Evolutionary conservation across 306 rosid species (phyloP), one percentile per base, ranked within the genome.

Genomic region (Glycine latifolia): DNA sequence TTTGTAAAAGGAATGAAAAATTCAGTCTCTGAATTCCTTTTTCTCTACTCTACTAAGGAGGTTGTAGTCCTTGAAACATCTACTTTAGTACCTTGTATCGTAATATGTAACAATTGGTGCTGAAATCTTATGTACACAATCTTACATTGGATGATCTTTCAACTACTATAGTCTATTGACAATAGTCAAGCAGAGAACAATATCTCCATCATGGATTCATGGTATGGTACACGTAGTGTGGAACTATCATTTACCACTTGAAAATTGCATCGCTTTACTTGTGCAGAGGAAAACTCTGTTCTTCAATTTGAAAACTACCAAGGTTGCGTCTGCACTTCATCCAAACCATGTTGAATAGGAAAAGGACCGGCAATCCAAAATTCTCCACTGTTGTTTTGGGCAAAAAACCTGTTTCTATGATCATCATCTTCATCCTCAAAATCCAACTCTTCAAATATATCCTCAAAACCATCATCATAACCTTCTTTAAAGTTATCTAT

Each of bases 401-500:
- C 48, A 35, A 67, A 67, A 43, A 84, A 73, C 65, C 56, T 82
- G 53, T 26, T 71, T 58, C 20, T 52, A 26, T 59, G 80, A 56
- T 87, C 83, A 66, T 55, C 73, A 16, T 78, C 84, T 62, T 88
- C 88, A 37, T 31, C 63, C 60, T 84, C 95, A 12, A 87, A 87
- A 81, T 86, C 85, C 76, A 84, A 65, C 67, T 86, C 85, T 81
- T 89, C 93, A 66, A 95, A 89, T 84, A 91, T 86, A 83, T 86
- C 91, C 87, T 85, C 92, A 77, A 95, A 95, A 67, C 94, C 92
- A 67, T 90, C 97, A 60, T 88, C 91, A 75, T 89, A 87, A 59
- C 84, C 82, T 56, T 85, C 89, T 60, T 76, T 50, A 75, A 87
- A 87, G 79, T 85, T 87, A 79, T 87, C 88, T 53, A 87, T 71